Percentiles rank a stretch among this genome's conserved stretches.
phyloP scores from a whole-genome alignment of 2,329 filamentous ascomycete genomes.

The Fusarium annulatum region DNA sequence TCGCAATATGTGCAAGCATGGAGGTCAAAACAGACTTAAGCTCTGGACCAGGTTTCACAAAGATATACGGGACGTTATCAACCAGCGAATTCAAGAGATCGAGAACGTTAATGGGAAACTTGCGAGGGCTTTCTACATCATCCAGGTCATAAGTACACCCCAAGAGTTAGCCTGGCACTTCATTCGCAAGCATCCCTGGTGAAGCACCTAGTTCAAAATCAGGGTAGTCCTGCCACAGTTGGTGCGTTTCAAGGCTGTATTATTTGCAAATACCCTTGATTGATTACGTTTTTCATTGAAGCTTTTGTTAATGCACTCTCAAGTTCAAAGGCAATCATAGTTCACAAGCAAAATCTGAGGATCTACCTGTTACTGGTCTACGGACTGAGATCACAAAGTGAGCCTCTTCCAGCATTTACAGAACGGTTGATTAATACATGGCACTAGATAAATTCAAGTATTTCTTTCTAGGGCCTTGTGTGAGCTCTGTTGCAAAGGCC shows the following conservation, averaged over 20 bases:
- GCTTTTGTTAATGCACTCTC: not conserved
- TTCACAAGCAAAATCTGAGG: not conserved
- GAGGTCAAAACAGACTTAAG: not conserved
- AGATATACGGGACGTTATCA: slow-evolving; percentile 2
- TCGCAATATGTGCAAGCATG: not conserved
- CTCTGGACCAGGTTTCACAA: not conserved
- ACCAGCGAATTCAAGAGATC: slow-evolving; percentile 2
- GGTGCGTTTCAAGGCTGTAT: not conserved
- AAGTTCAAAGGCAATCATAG: not conserved
- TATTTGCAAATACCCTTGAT: not conserved
- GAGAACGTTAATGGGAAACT: not conserved
- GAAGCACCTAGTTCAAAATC: not conserved
- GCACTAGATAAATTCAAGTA: not conserved
- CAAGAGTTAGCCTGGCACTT: slow-evolving; percentile 4
- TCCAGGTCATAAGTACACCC: not conserved
- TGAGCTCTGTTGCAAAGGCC: not conserved
- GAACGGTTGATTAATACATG: not conserved
- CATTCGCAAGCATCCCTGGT: not conserved
- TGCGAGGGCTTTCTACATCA: not conserved
- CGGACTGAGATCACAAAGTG: not conserved
- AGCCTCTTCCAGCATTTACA: not conserved
- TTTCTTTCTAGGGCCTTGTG: not conserved
- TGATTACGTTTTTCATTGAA: too few species aligned
- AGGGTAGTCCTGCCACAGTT: not conserved
- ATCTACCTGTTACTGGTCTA: not conserved